Conservation (phyloP, 1,139 yeast genomes). For the Sugiyamaella japonica region DNA sequence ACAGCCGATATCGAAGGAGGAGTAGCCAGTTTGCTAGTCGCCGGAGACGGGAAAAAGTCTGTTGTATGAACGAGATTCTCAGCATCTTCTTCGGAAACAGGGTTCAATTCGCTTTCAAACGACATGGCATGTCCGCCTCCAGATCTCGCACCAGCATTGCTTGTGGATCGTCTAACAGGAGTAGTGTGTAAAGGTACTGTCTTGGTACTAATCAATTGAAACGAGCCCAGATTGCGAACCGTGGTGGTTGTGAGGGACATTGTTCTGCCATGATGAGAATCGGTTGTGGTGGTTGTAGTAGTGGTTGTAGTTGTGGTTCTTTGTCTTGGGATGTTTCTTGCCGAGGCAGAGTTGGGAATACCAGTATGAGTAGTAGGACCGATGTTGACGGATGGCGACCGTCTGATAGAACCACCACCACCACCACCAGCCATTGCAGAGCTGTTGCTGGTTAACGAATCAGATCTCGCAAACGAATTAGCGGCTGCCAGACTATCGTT, state of each 20-base stretch:
- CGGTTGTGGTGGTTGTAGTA: slow-evolving; percentile 22
- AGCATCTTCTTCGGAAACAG: slow-evolving; percentile 38
- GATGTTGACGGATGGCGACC: neutral
- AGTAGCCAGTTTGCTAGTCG: neutral
- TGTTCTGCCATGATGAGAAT: slow-evolving; percentile 37
- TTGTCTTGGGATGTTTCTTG: slow-evolving; percentile 1
- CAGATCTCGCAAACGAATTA: slow-evolving; percentile 22
- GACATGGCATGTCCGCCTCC: slow-evolving; percentile 34
- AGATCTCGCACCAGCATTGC: slow-evolving; percentile 13
- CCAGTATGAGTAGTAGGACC: slow-evolving; percentile 1
- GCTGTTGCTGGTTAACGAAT: slow-evolving; percentile 7
- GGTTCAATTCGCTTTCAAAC: slow-evolving; percentile 39
- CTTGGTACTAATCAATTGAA: slow-evolving; percentile 40
- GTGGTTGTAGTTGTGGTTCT: slow-evolving; percentile 14
- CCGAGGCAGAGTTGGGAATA: neutral
- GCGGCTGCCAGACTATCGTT: slow-evolving; percentile 30
- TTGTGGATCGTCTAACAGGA: slow-evolving; percentile 17
- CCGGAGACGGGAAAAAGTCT: slow-evolving; percentile 16
- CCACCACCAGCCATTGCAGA: neutral
- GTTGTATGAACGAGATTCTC: slow-evolving; percentile 11
- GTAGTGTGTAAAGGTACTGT: slow-evolving; percentile 30
- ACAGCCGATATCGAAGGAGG: slow-evolving; percentile 12
- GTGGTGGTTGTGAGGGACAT: slow-evolving; percentile 44
- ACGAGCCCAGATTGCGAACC: slow-evolving; percentile 41
- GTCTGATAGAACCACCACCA: neutral